Base-by-base conservation (phyloP, 805 yeast genomes). In the Lachancea mirantina region DNA sequence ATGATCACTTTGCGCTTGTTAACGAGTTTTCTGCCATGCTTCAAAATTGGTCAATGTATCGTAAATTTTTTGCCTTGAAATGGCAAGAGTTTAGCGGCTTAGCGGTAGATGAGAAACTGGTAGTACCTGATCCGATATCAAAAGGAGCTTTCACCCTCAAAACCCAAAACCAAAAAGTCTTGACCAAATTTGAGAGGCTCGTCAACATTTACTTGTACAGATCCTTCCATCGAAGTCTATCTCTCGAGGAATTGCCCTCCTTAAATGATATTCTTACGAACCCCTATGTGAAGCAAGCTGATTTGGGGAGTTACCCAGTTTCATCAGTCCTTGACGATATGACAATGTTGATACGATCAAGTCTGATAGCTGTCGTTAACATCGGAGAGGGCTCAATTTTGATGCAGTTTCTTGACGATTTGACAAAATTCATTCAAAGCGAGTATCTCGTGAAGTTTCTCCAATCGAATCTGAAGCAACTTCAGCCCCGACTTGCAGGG, bases 321-420 rank as follows among this genome's bases (percentile, higher is more conserved):
- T 75, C 94, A 0, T 84, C 96, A 0, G 77, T 84, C 14, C 75
- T 88, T 15, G 98, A 92, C 47, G 98, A 92, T 52, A 62, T 84
- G 20, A 71, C 84, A 17, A 65, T 85, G 45, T 74, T 87, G 6
- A 60, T 88, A 27, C 81, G 84, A 47, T 73, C 76, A 22, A 68
- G 82, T 11, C 54, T 87, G 21, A 61, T 76, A 15, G 80, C 78
- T 38, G 66, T 77, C 1, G 63, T 87, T 8, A 78, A 82, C 27
- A 72, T 94, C 0, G 94, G 94, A 0, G 81, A 83, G 39, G 36
- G 39, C 30, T 32, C 30, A 8, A 28, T 61, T 2, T 41, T 57
- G 18, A 40, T 43, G 1, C 38, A 41, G 15, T 53, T 53, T 26
- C 41, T 58, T 61, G 34, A 48, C 35, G 43, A 46, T 19, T 24